Evolutionary conservation across 2,329 filamentous ascomycete species (phyloP).

Genomic region (Colletotrichum phormii): DNA sequence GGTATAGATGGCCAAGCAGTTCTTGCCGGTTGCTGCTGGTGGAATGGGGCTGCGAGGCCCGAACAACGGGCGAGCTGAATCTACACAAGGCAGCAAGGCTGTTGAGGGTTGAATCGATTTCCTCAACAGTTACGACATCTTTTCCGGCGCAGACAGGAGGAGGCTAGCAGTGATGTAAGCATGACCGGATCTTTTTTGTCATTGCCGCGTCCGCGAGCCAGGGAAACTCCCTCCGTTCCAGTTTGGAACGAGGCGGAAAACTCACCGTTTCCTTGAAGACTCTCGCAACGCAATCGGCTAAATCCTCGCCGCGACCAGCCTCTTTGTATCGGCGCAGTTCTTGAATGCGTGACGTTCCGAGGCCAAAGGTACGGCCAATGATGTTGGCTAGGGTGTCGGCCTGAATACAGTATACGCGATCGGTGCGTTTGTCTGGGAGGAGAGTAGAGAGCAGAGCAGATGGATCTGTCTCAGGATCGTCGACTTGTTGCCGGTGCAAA

Average conservation of each 20-base stretch:
- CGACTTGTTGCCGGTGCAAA: conserved; percentile 68
- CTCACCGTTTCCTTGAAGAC: conserved; percentile 71
- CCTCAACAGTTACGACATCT: conserved; percentile 71
- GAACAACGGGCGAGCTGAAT: conserved; percentile 77
- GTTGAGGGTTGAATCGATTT: conserved; percentile 76
- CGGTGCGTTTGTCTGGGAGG: conserved; percentile 79
- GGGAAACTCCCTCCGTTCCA: conserved; percentile 38
- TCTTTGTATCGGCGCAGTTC: conserved; percentile 73
- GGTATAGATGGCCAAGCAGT: conserved; percentile 66
- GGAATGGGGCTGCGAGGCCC: conserved; percentile 47
- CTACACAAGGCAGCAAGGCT: conserved; percentile 74
- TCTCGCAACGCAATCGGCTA: conserved; percentile 77
- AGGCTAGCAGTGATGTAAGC: conserved; percentile 50
- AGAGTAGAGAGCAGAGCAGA: conserved; percentile 79
- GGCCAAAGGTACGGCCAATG: conserved; percentile 72
- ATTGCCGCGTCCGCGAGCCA: conserved; percentile 35
- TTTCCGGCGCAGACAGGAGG: conserved; percentile 50
- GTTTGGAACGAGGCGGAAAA: conserved; percentile 7
- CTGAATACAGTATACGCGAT: conserved; percentile 82
- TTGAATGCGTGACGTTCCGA: conserved; percentile 70
- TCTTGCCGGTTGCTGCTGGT: conserved; percentile 51
- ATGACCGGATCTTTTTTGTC: neutral
- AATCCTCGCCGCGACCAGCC: conserved; percentile 69
- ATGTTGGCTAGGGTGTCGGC: conserved; percentile 70
- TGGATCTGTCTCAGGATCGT: conserved; percentile 66